phyloP scores from a whole-genome alignment of 192 early-diverging fungal species.

The Spizellomyces punctatus region DNA sequence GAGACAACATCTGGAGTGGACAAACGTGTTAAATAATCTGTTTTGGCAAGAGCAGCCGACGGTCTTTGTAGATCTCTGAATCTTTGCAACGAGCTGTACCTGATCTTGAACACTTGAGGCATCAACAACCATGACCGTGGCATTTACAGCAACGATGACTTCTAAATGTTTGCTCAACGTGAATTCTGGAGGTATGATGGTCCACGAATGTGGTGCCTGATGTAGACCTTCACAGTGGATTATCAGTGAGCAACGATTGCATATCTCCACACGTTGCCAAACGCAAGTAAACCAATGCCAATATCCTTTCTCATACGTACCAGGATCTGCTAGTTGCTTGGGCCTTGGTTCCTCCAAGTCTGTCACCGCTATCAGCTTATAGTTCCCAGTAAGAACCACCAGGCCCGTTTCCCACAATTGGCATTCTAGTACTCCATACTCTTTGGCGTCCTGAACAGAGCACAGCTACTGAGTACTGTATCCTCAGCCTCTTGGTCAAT shows the following conservation, averaged over 20 bases:
- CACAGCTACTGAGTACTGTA: conserved; percentile 1
- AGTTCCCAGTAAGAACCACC: conserved; percentile 87
- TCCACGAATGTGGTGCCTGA: conserved; percentile 81
- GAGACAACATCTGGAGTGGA: conserved; percentile 63
- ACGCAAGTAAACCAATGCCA: background rate
- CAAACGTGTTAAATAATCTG: background rate
- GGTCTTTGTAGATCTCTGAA: no score
- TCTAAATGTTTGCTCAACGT: conserved; percentile 89
- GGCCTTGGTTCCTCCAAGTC: conserved; percentile 88
- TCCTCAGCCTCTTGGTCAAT: background rate
- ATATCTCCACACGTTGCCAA: background rate
- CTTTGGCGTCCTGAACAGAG: conserved; percentile 69
- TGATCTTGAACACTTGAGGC: conserved; percentile 78
- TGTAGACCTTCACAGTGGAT: conserved; percentile 48
- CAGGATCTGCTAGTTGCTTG: conserved; percentile 69
- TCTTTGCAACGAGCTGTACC: conserved; percentile 34
- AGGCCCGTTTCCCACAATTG: conserved; percentile 90
- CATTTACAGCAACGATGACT: conserved; percentile 75
- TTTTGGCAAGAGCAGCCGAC: no score
- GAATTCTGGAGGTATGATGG: conserved; percentile 83
- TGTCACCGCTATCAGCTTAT: conserved; percentile 77
- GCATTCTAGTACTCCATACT: conserved; percentile 79
- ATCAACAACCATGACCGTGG: conserved; percentile 85
- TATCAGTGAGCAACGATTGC: background rate
- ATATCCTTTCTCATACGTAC: conserved; percentile 24